Base-by-base conservation (phyloP, 495 filamentous ascomycete genomes). In the Opeltia flavorubescens region DNA sequence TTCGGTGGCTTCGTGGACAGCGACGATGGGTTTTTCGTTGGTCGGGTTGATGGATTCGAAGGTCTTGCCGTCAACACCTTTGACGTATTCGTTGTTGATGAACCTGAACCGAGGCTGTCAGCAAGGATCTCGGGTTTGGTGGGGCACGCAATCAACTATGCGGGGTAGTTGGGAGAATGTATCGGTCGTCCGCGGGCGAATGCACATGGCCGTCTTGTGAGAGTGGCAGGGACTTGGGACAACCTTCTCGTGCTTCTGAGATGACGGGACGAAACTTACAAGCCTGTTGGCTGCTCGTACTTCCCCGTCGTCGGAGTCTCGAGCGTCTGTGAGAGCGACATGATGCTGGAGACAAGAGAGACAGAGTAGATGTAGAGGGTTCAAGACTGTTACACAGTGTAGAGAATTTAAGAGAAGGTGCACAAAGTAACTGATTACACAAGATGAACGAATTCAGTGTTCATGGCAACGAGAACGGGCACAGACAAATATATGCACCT, bases 51-150 rank as follows among this genome's bases (percentile, higher is more conserved):
- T 74, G 62, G 77, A 76, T 66, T 89, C 84, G 62, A 89, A 86
- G 56, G 81, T 84, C 70, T 81, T 78, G 62, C 80, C 81, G 41
- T 86, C 86, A 46, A 79, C 76, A 60, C 78, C 77, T 69, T 87
- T 84, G 52, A 94, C 78, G 62, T 78, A 98, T 68, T 96, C 88
- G 62, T 89, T 89, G 78, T 98, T 95, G 73, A 98, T 98, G 77
- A 94, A 98, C 59, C 89, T 95, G 59, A 17, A 50, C 17, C 44
- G 13, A 21, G 26, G 29, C 11, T 44, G 42, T 29, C 9, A 44
- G 42, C 42, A 28, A 33, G 5, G 1, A 23, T 2, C 12, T 8
- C 6, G 21, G 34, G 8, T 7, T 41, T 3, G 38, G 36, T 40
- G 36, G 36, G 36, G 36, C 18, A 34, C 31, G 2, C 31, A 13